Percentiles rank a stretch among this genome's conserved stretches.
phyloP scores from a whole-genome alignment of 1,139 yeast species.

The Taiozyma sp. region DNA sequence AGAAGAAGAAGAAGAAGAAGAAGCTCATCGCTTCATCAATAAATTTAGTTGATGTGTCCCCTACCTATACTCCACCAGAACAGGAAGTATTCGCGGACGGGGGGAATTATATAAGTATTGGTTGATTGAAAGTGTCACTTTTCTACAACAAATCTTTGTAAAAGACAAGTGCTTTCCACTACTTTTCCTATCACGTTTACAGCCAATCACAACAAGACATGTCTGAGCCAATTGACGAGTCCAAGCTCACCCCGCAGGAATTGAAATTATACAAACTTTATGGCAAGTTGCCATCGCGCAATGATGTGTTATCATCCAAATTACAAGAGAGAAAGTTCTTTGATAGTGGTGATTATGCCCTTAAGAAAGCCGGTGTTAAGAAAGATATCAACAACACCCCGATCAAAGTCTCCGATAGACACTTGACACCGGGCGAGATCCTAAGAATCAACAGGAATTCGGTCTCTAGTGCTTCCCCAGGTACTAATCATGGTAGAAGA shows the following conservation, averaged over 20 bases:
- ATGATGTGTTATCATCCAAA: slow-evolving; percentile 76
- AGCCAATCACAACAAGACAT: background rate
- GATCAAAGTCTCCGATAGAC: slow-evolving; percentile 17
- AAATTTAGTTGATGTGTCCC: background rate
- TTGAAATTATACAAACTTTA: slow-evolving; percentile 69
- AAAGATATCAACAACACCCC: slow-evolving; percentile 14
- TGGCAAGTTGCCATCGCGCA: slow-evolving; percentile 85
- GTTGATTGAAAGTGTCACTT: background rate
- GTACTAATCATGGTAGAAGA: slow-evolving; percentile 9
- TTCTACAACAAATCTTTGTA: background rate
- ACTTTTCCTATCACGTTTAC: no score
- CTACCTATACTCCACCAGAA: background rate
- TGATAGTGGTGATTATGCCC: slow-evolving; percentile 96
- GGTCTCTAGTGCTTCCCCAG: slow-evolving; percentile 14
- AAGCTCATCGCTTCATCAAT: background rate
- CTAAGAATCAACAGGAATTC: slow-evolving; percentile 19
- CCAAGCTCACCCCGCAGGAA: slow-evolving; percentile 64
- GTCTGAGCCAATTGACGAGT: slow-evolving; percentile 37
- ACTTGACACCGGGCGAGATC: slow-evolving; percentile 22
- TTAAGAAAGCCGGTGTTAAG: slow-evolving; percentile 61
- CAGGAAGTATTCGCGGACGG: background rate
- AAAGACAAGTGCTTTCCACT: no score
- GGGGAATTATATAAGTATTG: background rate
- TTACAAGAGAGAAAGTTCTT: slow-evolving; percentile 88
- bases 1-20: background rate